A percentile compares a stretch with the other conserved stretches of the same genome.
Conservation (phyloP, 345 rosid species). For the Bruguiera parviflora region DNA sequence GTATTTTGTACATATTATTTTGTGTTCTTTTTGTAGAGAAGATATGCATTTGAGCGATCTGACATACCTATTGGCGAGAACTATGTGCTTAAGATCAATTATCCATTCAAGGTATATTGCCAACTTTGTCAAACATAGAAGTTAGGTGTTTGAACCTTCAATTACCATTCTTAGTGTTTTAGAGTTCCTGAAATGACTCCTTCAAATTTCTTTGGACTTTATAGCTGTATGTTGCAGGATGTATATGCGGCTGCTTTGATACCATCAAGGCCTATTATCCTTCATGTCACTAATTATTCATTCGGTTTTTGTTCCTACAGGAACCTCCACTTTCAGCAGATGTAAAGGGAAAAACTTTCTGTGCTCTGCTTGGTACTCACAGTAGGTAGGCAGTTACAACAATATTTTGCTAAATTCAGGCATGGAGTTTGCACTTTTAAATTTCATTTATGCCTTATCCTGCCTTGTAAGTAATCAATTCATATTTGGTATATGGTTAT, state of each 20-base stretch:
- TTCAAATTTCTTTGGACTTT: slow-evolving; percentile 6
- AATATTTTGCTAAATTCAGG: background rate
- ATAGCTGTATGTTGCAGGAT: background rate
- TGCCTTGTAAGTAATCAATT: background rate
- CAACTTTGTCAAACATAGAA: slow-evolving; percentile 10
- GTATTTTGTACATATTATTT: slow-evolving; percentile 20
- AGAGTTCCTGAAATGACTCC: slow-evolving; percentile 3
- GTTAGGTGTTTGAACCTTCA: background rate
- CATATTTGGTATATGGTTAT: background rate
- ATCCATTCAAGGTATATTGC: slow-evolving; percentile 76
- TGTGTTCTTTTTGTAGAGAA: slow-evolving; percentile 53
- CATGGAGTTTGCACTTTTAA: slow-evolving; percentile 1
- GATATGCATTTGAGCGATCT: slow-evolving; percentile 73
- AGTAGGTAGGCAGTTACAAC: slow-evolving; percentile 52
- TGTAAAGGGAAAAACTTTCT: slow-evolving; percentile 73
- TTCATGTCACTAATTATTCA: slow-evolving; percentile 3
- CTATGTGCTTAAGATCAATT: slow-evolving; percentile 79
- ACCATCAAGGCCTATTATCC: background rate
- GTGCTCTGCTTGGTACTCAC: slow-evolving; percentile 80
- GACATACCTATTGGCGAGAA: slow-evolving; percentile 82
- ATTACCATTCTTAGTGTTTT: background rate
- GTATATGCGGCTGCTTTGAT: background rate
- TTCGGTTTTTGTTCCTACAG: slow-evolving; percentile 33
- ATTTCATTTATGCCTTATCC: background rate
- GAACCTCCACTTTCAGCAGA: slow-evolving; percentile 89